Evolutionary conservation across 2,329 filamentous ascomycete genomes (phyloP).

Genomic region (Colletotrichum sublineola): DNA sequence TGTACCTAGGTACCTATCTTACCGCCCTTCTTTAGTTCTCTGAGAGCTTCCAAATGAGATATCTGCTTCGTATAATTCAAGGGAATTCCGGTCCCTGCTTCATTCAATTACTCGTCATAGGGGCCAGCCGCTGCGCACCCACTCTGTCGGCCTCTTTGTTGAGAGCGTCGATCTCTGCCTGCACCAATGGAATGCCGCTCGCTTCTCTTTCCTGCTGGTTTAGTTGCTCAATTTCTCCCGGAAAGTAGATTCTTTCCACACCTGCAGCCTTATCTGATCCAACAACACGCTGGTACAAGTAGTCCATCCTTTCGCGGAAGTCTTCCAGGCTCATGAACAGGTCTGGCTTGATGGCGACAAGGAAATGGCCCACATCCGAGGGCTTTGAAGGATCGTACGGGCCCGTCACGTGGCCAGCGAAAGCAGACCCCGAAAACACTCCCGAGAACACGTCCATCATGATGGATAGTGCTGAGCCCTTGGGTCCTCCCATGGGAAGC

Average conservation of each 20-base stretch:
- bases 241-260: conserved; percentile 71
- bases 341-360: conserved; percentile 80
- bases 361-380: conserved; percentile 81
- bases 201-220: conserved; percentile 63
- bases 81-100: neutral
- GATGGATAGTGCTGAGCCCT: conserved; percentile 80
- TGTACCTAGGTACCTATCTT: neutral
- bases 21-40: neutral
- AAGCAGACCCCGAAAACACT: conserved; percentile 81
- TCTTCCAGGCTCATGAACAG: conserved; percentile 79
- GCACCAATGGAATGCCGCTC: conserved; percentile 70
- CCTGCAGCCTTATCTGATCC: conserved; percentile 67
- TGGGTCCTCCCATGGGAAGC: conserved; percentile 88
- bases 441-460: conserved; percentile 95
- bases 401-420: conserved; percentile 80
- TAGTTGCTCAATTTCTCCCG: conserved; percentile 72
- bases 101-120: neutral
- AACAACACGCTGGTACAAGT: conserved; percentile 67
- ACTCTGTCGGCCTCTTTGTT: conserved; percentile 66
- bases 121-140: conserved; percentile 48
- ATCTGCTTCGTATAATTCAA: neutral
- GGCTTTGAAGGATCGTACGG: conserved; percentile 80
- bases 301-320: conserved; percentile 73
- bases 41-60: neutral
- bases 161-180: conserved; percentile 67